Evolutionary conservation across 75 land plant genomes (phyloP).

Genomic region (Larix kaempferi): DNA sequence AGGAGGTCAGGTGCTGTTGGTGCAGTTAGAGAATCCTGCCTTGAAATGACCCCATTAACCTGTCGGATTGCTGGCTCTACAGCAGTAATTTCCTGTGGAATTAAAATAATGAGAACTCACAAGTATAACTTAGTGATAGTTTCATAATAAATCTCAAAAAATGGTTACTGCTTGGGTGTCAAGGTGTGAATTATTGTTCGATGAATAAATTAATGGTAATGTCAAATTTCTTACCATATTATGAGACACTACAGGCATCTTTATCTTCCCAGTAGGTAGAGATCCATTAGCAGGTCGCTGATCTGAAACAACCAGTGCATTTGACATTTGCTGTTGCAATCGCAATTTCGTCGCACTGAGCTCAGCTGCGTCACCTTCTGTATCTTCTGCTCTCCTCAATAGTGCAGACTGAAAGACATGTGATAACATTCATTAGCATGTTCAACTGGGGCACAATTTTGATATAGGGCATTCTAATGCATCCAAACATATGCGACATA

Average conservation of each 20-base stretch:
- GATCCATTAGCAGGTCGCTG: slow-evolving; percentile 76
- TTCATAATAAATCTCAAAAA: neutral
- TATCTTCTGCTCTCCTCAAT: slow-evolving; percentile 91
- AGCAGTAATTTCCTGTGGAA: slow-evolving; percentile 33
- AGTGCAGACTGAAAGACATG: slow-evolving; percentile 67
- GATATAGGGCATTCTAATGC: neutral
- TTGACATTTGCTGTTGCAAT: slow-evolving; percentile 86
- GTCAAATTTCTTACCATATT: slow-evolving; percentile 21
- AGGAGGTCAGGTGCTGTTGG: slow-evolving; percentile 69
- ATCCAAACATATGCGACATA: neutral
- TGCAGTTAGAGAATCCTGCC: slow-evolving; percentile 33
- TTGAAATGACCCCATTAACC: slow-evolving; percentile 40
- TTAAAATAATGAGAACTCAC: neutral
- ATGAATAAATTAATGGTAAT: neutral
- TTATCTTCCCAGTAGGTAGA: slow-evolving; percentile 40
- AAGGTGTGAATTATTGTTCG: neutral
- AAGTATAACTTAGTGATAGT: neutral
- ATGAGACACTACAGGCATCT: slow-evolving; percentile 32
- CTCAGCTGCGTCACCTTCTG: slow-evolving; percentile 91
- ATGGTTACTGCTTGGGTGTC: neutral
- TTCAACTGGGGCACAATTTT: too few species aligned
- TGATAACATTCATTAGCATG: neutral
- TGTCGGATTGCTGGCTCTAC: slow-evolving; percentile 25
- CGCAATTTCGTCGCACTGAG: slow-evolving; percentile 95
- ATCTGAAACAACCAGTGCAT: slow-evolving; percentile 81